Conservation (phyloP, 352 stramenopile genomes). For the Phytophthora aleatoria region DNA sequence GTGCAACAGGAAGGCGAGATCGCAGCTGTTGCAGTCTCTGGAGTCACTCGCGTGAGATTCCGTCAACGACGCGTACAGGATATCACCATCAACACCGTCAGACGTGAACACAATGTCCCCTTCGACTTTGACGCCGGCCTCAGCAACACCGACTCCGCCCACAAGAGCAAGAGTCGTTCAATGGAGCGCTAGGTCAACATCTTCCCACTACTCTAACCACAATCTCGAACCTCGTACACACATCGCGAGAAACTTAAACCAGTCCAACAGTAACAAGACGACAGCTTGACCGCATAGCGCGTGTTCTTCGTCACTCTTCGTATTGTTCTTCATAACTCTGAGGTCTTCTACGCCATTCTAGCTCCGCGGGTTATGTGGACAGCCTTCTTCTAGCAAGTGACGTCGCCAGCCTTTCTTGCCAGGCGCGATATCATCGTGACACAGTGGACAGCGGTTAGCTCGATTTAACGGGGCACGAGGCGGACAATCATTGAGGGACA, state of each 20-base stretch:
- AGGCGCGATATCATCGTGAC: conserved; percentile 72
- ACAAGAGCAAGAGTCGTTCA: too few relatives aligned
- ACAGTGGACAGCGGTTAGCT: conserved; percentile 81
- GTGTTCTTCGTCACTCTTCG: conserved; percentile 15
- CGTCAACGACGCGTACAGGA: conserved; percentile 18
- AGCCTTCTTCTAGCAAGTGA: conserved; percentile 73
- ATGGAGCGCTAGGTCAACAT: not conserved
- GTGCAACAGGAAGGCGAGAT: conserved; percentile 28
- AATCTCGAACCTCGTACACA: too few relatives aligned
- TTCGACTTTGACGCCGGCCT: conserved; percentile 10
- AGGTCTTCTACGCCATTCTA: conserved; percentile 26
- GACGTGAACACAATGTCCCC: conserved; percentile 19
- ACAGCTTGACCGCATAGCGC: too few relatives aligned
- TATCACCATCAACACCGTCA: conserved; percentile 14
- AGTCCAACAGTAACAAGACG: conserved; percentile 2
- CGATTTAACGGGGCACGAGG: conserved; percentile 59
- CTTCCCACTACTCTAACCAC: not conserved
- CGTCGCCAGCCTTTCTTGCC: conserved; percentile 72
- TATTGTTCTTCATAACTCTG: conserved; percentile 23
- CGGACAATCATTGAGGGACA: conserved; percentile 73
- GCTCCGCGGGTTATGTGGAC: conserved; percentile 80
- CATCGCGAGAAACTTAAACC: conserved; percentile 2
- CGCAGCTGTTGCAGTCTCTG: conserved; percentile 24
- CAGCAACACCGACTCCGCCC: not conserved
- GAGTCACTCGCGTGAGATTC: conserved; percentile 39